These are phyloP conservation scores for Arthroderma uncinatum DNA, from an alignment of 2,329 filamentous ascomycete species.

Conservation along the genomic window DNA sequence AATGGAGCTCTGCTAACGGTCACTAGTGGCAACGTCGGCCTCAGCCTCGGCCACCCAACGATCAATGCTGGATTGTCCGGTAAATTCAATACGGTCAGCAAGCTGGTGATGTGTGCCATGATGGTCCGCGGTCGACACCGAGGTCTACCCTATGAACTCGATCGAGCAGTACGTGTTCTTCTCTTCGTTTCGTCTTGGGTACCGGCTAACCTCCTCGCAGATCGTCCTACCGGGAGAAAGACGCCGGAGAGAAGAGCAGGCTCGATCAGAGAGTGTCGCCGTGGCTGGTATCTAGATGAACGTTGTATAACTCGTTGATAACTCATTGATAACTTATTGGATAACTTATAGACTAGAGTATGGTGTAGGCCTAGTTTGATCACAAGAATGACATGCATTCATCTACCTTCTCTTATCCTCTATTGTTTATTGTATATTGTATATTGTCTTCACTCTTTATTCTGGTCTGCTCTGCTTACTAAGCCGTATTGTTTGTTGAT, in stretches of 20 bases:
- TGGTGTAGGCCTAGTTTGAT: too few species aligned
- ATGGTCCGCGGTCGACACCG: slow-evolving; percentile 48
- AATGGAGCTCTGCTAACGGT: slow-evolving; percentile 9
- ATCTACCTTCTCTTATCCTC: too few species aligned
- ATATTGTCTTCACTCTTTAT: too few species aligned
- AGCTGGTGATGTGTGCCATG: slow-evolving; percentile 44
- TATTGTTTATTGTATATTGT: too few species aligned
- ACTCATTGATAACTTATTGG: too few species aligned
- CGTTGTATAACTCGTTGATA: too few species aligned
- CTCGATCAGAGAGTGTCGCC: slow-evolving; percentile 4
- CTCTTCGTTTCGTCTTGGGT: background rate
- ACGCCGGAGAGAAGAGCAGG: slow-evolving; percentile 9
- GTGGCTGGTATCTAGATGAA: background rate
- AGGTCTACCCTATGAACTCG: slow-evolving; percentile 45
- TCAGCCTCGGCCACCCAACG: slow-evolving; percentile 25
- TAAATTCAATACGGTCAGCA: slow-evolving; percentile 38
- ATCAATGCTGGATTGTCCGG: slow-evolving; percentile 29
- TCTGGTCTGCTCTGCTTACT: background rate
- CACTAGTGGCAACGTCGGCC: slow-evolving; percentile 26
- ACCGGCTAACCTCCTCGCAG: background rate
- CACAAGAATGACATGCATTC: too few species aligned
- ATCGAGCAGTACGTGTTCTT: slow-evolving; percentile 27
- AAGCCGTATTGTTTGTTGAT: background rate
- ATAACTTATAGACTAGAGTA: too few species aligned
- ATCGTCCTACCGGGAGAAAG: slow-evolving; percentile 13